Conservation (phyloP, 140 eudicot species). For the Flaveria floridana region DNA sequence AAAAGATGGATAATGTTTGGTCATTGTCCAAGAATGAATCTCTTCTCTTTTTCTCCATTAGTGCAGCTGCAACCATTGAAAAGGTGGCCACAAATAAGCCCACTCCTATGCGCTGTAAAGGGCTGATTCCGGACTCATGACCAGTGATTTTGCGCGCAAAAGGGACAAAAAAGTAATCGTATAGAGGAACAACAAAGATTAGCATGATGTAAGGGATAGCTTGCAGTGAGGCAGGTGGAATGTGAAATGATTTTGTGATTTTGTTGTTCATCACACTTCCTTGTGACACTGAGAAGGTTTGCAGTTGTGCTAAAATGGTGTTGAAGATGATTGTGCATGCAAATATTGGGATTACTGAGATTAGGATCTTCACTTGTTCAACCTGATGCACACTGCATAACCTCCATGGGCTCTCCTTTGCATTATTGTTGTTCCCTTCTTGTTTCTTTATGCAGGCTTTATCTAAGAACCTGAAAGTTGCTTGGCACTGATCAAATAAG, state of each 20-base stretch:
- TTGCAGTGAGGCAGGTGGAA: constrained; percentile 97
- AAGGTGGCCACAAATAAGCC: constrained; percentile 77
- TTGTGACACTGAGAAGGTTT: constrained; percentile 97
- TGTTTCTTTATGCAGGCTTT: constrained; percentile 69
- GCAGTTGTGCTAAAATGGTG: constrained; percentile 88
- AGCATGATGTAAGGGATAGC: constrained; percentile 88
- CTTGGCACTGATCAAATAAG: not conserved
- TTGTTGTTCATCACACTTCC: constrained; percentile 85
- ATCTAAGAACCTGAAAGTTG: constrained; percentile 72
- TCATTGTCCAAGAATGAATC: constrained; percentile 34
- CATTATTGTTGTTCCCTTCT: constrained; percentile 35
- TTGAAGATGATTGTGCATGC: constrained; percentile 86
- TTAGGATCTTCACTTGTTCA: constrained; percentile 74
- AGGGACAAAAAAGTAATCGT: constrained; percentile 70
- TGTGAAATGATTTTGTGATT: constrained; percentile 58
- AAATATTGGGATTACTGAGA: constrained; percentile 78
- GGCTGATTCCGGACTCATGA: constrained; percentile 72
- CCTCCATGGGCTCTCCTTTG: constrained; percentile 64
- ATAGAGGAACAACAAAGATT: constrained; percentile 76
- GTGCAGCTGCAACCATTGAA: constrained; percentile 88
- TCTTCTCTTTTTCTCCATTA: constrained; percentile 69
- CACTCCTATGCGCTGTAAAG: constrained; percentile 72
- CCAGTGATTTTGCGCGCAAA: constrained; percentile 67
- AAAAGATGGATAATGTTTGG: constrained; percentile 54
- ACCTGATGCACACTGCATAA: constrained; percentile 77